These are phyloP conservation scores for Curvularia spicifera DNA, from an alignment of 2,329 filamentous ascomycete genomes.

Conservation along the genomic window DNA sequence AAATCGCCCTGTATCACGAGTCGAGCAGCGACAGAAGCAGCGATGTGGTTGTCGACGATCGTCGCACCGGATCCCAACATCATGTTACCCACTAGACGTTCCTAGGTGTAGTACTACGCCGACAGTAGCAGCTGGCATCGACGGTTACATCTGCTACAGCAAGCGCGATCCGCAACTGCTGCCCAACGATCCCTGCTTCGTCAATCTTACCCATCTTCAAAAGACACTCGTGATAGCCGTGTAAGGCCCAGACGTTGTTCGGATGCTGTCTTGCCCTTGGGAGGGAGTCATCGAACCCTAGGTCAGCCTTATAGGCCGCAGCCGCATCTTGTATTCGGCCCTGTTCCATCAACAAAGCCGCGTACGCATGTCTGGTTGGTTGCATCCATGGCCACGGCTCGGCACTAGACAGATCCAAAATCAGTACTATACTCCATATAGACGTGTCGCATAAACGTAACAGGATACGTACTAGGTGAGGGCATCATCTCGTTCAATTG, in stretches of 20 bases:
- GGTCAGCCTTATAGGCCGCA: constrained; percentile 49
- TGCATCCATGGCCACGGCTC: constrained; percentile 86
- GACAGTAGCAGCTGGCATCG: constrained; percentile 65
- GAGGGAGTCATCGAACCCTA: constrained; percentile 57
- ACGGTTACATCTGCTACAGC: constrained; percentile 67
- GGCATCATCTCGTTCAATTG: constrained; percentile 66
- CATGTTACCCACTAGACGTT: neutral
- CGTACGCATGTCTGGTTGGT: constrained; percentile 72
- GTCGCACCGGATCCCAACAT: neutral
- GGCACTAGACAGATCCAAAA: constrained; percentile 48
- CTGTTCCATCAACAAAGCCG: constrained; percentile 72
- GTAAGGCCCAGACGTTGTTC: constrained; percentile 77
- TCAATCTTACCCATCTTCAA: constrained; percentile 57
- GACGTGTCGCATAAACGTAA: neutral
- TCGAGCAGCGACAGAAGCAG: neutral
- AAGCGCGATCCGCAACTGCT: constrained; percentile 60
- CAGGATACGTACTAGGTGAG: constrained; percentile 60
- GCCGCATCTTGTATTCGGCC: constrained; percentile 53
- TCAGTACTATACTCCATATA: neutral
- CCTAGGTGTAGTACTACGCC: constrained; percentile 15
- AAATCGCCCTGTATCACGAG: constrained; percentile 6
- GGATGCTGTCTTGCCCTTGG: constrained; percentile 70
- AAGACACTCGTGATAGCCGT: constrained; percentile 75
- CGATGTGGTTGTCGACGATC: neutral
- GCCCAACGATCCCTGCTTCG: constrained; percentile 57